Evolutionary conservation across 805 yeast species (phyloP).

Genomic region (Yamadazyma nakazawae): DNA sequence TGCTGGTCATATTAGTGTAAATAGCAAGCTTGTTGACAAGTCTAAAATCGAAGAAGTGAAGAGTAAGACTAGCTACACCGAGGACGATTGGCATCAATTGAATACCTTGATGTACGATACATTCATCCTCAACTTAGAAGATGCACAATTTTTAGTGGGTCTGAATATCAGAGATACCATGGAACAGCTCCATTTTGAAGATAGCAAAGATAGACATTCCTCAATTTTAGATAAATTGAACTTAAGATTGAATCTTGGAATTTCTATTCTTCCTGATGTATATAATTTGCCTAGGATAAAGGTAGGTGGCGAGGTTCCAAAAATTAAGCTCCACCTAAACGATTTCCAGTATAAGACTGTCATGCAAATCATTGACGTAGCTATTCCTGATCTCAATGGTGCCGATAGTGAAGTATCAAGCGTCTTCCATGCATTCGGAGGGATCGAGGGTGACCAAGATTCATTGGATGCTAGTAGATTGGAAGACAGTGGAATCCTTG

Average conservation of each 20-base stretch:
- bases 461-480: conserved; percentile 10
- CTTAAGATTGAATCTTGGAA: conserved; percentile 68
- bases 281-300: conserved; percentile 66
- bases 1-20: conserved; percentile 90
- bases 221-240: conserved; percentile 73
- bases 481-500: conserved; percentile 5
- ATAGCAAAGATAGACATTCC: conserved; percentile 41
- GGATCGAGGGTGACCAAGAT: conserved; percentile 18
- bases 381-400: conserved; percentile 54
- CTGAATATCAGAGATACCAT: conserved; percentile 75
- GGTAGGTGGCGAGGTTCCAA: conserved; percentile 75
- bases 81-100: conserved; percentile 71
- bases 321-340: conserved; percentile 65
- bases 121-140: conserved; percentile 70
- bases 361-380: conserved; percentile 69
- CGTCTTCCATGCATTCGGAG: conserved; percentile 33
- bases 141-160: conserved; percentile 87
- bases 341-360: conserved; percentile 89
- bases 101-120: conserved; percentile 86
- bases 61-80: conserved; percentile 53
- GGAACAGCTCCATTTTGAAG: conserved; percentile 55
- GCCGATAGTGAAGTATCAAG: conserved; percentile 31
- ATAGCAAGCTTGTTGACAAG: conserved; percentile 75
- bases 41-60: conserved; percentile 66
- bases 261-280: conserved; percentile 84